Evolutionary conservation across 176 grass and related monocot species (phyloP).

Genomic region (Musa beccarii): DNA sequence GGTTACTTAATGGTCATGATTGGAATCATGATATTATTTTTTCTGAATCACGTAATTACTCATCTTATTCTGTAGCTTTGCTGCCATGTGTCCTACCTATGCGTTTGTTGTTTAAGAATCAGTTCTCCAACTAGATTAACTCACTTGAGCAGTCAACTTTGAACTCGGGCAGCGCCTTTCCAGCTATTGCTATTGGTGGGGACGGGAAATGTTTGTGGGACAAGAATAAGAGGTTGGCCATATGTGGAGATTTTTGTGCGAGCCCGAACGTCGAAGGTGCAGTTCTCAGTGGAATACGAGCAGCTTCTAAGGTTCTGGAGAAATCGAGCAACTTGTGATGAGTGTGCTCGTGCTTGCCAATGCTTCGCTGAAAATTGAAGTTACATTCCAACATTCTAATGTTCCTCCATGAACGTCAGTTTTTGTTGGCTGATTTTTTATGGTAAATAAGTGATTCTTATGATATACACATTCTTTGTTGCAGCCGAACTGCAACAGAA

Average conservation of each 20-base stretch:
- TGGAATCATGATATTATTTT: not conserved
- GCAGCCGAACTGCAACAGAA: too few species aligned
- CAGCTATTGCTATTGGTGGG: constrained; percentile 37
- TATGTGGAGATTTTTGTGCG: constrained; percentile 87
- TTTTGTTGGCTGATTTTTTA: not conserved
- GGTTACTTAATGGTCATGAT: not conserved
- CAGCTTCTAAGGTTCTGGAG: constrained; percentile 62
- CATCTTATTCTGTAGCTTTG: too few species aligned
- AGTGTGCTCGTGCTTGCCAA: constrained; percentile 3
- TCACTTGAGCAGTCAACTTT: constrained; percentile 6
- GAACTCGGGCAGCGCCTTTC: constrained; percentile 61
- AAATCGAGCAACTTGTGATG: constrained; percentile 49
- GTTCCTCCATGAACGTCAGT: not conserved
- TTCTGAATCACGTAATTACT: not conserved
- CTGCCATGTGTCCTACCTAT: too few species aligned
- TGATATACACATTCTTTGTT: too few species aligned
- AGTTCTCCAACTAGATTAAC: too few species aligned
- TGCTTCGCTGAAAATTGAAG: not conserved
- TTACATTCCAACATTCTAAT: not conserved
- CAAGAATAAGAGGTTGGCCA: constrained; percentile 47
- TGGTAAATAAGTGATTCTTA: not conserved
- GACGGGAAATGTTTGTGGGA: constrained; percentile 80
- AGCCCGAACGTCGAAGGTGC: constrained; percentile 72
- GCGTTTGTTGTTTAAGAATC: too few species aligned
- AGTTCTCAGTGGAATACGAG: constrained; percentile 62